Evolutionary conservation across 2,329 filamentous ascomycete species (phyloP), one percentile per base, ranked within the genome.

Genomic region (Apiospora arundinis): DNA sequence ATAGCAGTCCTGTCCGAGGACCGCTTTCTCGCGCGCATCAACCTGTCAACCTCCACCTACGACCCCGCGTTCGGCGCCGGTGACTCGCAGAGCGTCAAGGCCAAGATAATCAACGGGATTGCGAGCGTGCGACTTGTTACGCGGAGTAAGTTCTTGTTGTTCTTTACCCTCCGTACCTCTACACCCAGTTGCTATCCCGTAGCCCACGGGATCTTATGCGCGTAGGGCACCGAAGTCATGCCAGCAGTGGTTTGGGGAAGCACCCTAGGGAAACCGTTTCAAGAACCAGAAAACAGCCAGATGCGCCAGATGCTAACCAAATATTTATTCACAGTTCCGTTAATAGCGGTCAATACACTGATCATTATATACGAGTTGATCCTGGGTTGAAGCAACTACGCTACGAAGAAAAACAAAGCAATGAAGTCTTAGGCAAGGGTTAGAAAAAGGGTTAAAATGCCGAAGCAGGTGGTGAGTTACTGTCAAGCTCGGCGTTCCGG

Each of bases 1-100:
- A 92, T 98, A 80, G 94, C 95, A 74, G 91, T 98, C 80, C 92
- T 98, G 75, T 97, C 94, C 77, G 95, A 97, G 89, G 95, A 97
- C 84, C 92, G 95, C 74, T 97, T 97, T 83, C 93, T 97, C 75
- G 93, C 92, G 70, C 91, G 94, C 83, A 95, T 98, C 79, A 95
- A 95, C 80, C 95, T 95, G 88, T 95, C 90, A 4, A 87, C 89
- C 2, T 85, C 88, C 68, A 87, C 89, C 37, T 86, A 87, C 76
- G 94, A 97, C 76, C 92, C 93, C 0, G 91, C 91, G 52, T 97
- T 97, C 81, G 94, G 95, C 77, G 85, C 91, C 75, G 84, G 87
- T 78, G 93, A 93, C 76, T 88, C 91, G 74, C 78, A 80, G 72
- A 95, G 93, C 82, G 88, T 97, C 77, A 95, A 96, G 83, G 92